Base-by-base conservation (phyloP, 495 filamentous ascomycete genomes). In the Penicillium pancosmium region DNA sequence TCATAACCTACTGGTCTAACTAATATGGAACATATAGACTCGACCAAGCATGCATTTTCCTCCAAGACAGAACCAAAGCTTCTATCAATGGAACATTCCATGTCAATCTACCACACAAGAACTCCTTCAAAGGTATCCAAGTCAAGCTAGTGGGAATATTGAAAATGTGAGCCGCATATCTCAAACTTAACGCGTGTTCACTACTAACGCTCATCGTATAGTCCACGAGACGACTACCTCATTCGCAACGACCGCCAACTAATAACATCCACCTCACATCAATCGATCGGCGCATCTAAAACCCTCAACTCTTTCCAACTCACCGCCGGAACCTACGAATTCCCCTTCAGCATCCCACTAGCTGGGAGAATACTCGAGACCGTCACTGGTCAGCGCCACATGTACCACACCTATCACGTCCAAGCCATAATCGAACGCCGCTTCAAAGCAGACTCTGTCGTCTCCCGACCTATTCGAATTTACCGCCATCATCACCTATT, bases 401-500 rank as follows among this genome's bases (percentile, higher is more conserved):
- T 55, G 16, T 69, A 68, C 16, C 69, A 69, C 38, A 60, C 55
- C 6, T 71, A 71, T 33, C 12, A 59, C 0, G 66, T 71, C 1
- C 43, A 69, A 15, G 66, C 18, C 5, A 38, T 66, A 5, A 41
- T 71, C 10, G 55, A 65, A 6, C 51, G 51, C 11, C 34, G 51
- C 12, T 54, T 54, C 51, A 54, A 21, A 40, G 21, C 12, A 13
- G 15, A 54, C 51, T n/a, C 38, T 0, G 19, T 54, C 7, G 11
- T 54, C 31, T 54, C 51, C 7, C 34, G 34, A 41, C 61, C 64
- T 0, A 10, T 64, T 18, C 48, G 58, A 15, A 57, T 64, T 11
- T 64, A 64, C 43, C 52, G 54, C 15, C 23, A 53, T 25, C 55
- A 35, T 16, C 43, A 50, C 15, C 35, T 61, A 44, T 44, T 2